Evolutionary conservation across 345 rosid species (phyloP).

Genomic region (Pistacia atlantica): DNA sequence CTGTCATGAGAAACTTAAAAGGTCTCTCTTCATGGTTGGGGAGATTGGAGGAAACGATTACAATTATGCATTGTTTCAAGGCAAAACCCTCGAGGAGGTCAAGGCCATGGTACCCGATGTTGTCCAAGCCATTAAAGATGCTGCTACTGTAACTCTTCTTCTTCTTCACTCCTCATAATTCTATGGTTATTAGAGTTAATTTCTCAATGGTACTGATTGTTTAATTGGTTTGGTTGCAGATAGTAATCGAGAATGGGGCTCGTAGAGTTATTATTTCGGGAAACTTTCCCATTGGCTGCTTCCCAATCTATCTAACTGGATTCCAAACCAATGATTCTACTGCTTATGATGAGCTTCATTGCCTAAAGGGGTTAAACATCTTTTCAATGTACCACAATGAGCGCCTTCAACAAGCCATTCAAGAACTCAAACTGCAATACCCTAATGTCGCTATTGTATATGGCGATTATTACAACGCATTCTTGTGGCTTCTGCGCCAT

Average conservation of each 20-base stretch:
- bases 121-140: constrained; percentile 32
- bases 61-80: constrained; percentile 31
- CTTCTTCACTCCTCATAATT: not conserved
- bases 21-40: constrained; percentile 34
- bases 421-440: not conserved
- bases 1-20: constrained; percentile 23
- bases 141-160: constrained; percentile 4
- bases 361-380: constrained; percentile 15
- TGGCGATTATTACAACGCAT: constrained; percentile 21
- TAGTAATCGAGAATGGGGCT: constrained; percentile 17
- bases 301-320: constrained; percentile 11
- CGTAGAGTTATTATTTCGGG: constrained; percentile 11
- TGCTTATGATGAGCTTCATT: constrained; percentile 17
- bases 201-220: not conserved
- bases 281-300: constrained; percentile 16
- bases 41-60: constrained; percentile 45
- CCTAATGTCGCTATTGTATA: constrained; percentile 19
- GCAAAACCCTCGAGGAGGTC: constrained; percentile 21
- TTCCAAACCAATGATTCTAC: constrained; percentile 4
- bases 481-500: constrained; percentile 16
- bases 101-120: constrained; percentile 35
- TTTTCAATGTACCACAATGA: constrained; percentile 19
- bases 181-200: not conserved
- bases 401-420: constrained; percentile 24
- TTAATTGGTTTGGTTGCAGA: not conserved